A percentile compares a stretch with the other conserved stretches of the same genome.
These are phyloP conservation scores for Fusarium sp. DNA, from an alignment of 2,329 filamentous ascomycete genomes.

Conservation along the genomic window DNA sequence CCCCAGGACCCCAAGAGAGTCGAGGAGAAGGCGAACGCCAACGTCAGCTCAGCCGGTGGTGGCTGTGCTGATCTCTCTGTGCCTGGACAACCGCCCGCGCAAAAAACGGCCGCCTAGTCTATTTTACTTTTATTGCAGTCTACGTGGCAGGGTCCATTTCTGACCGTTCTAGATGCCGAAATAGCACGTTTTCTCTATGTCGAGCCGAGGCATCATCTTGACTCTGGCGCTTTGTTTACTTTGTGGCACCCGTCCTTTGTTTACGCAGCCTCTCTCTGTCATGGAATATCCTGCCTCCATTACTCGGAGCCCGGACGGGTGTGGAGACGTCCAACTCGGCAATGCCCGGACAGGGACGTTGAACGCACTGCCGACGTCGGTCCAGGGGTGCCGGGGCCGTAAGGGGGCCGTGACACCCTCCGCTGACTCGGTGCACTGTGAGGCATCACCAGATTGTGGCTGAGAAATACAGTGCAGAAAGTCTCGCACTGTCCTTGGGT, in stretches of 20 bases:
- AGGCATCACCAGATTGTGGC: background rate
- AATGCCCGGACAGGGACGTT: background rate
- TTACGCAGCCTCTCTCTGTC: background rate
- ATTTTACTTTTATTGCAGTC: constrained; percentile 18
- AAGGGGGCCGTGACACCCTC: constrained; percentile 8
- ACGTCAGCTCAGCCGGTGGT: constrained; percentile 46
- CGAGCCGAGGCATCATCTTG: constrained; percentile 7
- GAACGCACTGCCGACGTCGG: constrained; percentile 41
- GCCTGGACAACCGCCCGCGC: constrained; percentile 1
- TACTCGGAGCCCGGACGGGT: constrained; percentile 17
- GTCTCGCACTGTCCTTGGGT: constrained; percentile 20
- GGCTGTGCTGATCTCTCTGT: constrained; percentile 31
- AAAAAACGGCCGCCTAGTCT: constrained; percentile 12
- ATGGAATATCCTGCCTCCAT: too few relatives aligned
- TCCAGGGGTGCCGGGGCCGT: constrained; percentile 27
- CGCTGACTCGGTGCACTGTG: constrained; percentile 6
- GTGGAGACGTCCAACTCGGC: constrained; percentile 26
- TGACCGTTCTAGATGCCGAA: constrained; percentile 7
- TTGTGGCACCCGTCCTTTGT: constrained; percentile 8
- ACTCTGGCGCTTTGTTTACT: background rate
- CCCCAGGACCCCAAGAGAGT: background rate
- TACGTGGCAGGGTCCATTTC: constrained; percentile 29
- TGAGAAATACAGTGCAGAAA: constrained; percentile 9
- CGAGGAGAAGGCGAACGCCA: constrained; percentile 23
- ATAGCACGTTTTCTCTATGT: background rate